A percentile compares a stretch with the other conserved stretches of the same genome.
phyloP scores from a whole-genome alignment of 2,329 filamentous ascomycete species.

The Neocatenulostroma microsporum region DNA sequence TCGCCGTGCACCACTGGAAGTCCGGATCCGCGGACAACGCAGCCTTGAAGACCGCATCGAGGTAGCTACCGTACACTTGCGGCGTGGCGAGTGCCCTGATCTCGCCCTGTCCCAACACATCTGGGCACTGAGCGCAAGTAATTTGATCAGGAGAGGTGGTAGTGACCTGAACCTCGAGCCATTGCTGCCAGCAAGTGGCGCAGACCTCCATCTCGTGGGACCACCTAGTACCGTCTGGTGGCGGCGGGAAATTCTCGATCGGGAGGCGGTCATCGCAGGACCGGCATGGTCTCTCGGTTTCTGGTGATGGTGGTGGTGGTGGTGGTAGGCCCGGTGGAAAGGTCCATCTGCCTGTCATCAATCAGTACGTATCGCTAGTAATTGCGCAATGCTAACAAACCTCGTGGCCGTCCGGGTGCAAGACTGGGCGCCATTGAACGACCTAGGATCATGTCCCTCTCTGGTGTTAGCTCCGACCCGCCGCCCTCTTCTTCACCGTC shows the following conservation, averaged over 20 bases:
- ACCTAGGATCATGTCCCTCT: too few species aligned
- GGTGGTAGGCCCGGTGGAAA: too few species aligned
- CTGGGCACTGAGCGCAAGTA: not conserved
- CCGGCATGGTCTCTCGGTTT: too few species aligned
- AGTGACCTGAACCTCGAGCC: not conserved
- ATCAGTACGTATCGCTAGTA: too few species aligned
- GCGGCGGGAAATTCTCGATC: not conserved
- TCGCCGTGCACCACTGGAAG: not conserved
- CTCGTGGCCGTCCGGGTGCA: too few species aligned
- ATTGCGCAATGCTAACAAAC: too few species aligned
- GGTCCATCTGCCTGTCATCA: too few species aligned
- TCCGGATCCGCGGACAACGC: not conserved
- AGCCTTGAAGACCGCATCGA: not conserved
- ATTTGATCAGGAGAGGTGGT: not conserved
- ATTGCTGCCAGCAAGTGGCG: not conserved
- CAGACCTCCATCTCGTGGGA: not conserved
- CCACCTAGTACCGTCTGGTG: not conserved
- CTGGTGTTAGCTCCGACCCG: too few species aligned
- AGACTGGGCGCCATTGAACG: too few species aligned
- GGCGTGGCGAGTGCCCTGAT: not conserved
- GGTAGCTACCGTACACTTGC: not conserved
- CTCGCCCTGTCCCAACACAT: not conserved
- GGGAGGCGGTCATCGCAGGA: not conserved
- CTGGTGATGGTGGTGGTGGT: too few species aligned
- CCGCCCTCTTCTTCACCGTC: too few species aligned